These are phyloP conservation scores for Fistulina hepatica DNA, from an alignment of 1,284 basidiomycete genomes.

Conservation along the genomic window DNA sequence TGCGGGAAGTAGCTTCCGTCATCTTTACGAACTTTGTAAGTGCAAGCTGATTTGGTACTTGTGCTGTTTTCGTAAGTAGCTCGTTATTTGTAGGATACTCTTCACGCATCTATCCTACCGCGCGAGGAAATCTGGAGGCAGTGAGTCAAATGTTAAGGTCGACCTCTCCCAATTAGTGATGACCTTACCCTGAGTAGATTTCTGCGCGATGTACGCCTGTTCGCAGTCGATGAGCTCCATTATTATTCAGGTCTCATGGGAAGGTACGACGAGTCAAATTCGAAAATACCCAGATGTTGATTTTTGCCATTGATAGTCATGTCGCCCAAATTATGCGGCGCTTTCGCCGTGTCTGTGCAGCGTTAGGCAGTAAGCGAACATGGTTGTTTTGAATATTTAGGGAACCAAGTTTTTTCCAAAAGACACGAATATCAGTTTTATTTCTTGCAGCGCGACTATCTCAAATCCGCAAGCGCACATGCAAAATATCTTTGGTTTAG, in stretches of 20 bases:
- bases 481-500: slow-evolving; percentile 63
- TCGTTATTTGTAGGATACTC: slow-evolving; percentile 54
- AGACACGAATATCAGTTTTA: slow-evolving; percentile 58
- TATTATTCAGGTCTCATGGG: slow-evolving; percentile 68
- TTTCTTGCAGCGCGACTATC: slow-evolving; percentile 88
- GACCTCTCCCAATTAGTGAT: no score
- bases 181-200: slow-evolving; percentile 34
- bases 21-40: slow-evolving; percentile 72
- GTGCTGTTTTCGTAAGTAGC: slow-evolving; percentile 2
- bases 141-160: slow-evolving; percentile 28
- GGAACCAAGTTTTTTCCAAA: slow-evolving; percentile 1
- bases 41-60: background rate
- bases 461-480: slow-evolving; percentile 72
- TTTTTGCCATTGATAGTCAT: slow-evolving; percentile 39
- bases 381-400: background rate
- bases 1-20: slow-evolving; percentile 55
- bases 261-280: slow-evolving; percentile 34
- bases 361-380: slow-evolving; percentile 66
- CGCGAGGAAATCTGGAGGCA: slow-evolving; percentile 79
- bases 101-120: slow-evolving; percentile 80
- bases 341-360: slow-evolving; percentile 70
- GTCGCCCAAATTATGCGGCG: slow-evolving; percentile 72
- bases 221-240: slow-evolving; percentile 81
- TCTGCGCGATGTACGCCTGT: slow-evolving; percentile 57
- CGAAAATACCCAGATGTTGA: background rate